Conservation (phyloP, 1,284 basidiomycete species). For the Papiliotrema flavescens region DNA sequence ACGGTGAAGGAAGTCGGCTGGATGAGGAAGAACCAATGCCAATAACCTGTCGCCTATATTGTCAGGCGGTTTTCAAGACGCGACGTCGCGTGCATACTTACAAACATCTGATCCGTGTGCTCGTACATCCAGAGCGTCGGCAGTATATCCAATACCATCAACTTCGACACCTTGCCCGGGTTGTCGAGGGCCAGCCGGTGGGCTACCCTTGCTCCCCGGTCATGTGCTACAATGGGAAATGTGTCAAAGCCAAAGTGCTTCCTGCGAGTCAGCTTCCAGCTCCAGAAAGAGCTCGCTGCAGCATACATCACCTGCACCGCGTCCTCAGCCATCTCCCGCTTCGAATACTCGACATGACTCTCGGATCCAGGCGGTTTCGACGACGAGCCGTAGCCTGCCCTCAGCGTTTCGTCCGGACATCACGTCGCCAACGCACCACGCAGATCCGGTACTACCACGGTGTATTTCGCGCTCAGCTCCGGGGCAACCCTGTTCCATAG, state of each 20-base stretch:
- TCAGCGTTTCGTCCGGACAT: neutral
- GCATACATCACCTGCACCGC: slow-evolving; percentile 44
- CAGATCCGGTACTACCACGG: slow-evolving; percentile 43
- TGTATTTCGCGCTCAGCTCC: slow-evolving; percentile 34
- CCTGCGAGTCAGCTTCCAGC: slow-evolving; percentile 11
- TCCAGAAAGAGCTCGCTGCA: neutral
- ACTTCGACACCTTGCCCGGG: slow-evolving; percentile 31
- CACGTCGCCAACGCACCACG: slow-evolving; percentile 32
- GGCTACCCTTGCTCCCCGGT: slow-evolving; percentile 49
- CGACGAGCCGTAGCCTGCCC: slow-evolving; percentile 27
- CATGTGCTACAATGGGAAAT: slow-evolving; percentile 45
- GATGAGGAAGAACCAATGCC: slow-evolving; percentile 51
- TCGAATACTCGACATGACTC: slow-evolving; percentile 42
- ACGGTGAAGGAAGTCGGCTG: slow-evolving; percentile 42
- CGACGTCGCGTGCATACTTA: slow-evolving; percentile 11
- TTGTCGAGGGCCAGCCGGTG: slow-evolving; percentile 47
- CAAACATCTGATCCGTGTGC: slow-evolving; percentile 37
- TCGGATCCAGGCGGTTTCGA: slow-evolving; percentile 30
- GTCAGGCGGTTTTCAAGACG: slow-evolving; percentile 6
- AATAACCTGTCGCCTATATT: slow-evolving; percentile 26
- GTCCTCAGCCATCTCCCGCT: slow-evolving; percentile 48
- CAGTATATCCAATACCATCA: slow-evolving; percentile 45
- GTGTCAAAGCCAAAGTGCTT: slow-evolving; percentile 27
- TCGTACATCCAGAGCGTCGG: slow-evolving; percentile 48
- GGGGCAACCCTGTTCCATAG: slow-evolving; percentile 44